These are phyloP conservation scores for Fusarium longipes DNA, from an alignment of 2,329 filamentous ascomycete genomes.

Conservation along the genomic window DNA sequence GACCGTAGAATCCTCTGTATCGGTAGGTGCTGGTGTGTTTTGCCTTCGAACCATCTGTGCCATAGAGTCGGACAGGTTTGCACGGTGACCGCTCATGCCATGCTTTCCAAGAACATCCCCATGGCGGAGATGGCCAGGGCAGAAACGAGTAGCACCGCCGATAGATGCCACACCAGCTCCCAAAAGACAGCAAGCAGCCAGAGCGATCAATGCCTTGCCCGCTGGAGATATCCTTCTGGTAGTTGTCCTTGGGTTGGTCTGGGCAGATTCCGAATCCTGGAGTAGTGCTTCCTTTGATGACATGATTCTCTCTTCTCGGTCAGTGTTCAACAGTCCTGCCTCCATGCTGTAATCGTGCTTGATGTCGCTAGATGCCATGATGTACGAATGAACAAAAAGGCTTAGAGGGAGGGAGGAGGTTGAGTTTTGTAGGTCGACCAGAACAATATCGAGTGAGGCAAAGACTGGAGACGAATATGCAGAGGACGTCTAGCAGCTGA, in stretches of 20 bases:
- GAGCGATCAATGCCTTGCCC: slow-evolving; percentile 41
- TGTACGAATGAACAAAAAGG: slow-evolving; percentile 19
- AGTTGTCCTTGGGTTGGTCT: slow-evolving; percentile 23
- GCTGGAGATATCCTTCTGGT: slow-evolving; percentile 38
- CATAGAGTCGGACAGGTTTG: slow-evolving; percentile 55
- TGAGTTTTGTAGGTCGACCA: slow-evolving; percentile 44
- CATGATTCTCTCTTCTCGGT: slow-evolving; percentile 47
- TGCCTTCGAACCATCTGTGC: slow-evolving; percentile 73
- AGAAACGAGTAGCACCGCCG: slow-evolving; percentile 40
- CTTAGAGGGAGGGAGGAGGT: slow-evolving; percentile 25
- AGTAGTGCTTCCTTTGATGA: slow-evolving; percentile 43
- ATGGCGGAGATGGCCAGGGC: slow-evolving; percentile 45
- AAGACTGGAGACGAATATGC: slow-evolving; percentile 37
- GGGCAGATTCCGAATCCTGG: slow-evolving; percentile 43
- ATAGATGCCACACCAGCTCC: slow-evolving; percentile 43
- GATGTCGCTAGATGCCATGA: slow-evolving; percentile 38
- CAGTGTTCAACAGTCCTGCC: slow-evolving; percentile 46
- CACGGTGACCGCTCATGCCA: slow-evolving; percentile 38
- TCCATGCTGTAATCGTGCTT: slow-evolving; percentile 48
- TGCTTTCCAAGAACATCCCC: slow-evolving; percentile 36
- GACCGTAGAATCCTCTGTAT: slow-evolving; percentile 16
- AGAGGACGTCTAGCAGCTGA: slow-evolving; percentile 41
- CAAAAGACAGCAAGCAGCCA: slow-evolving; percentile 43
- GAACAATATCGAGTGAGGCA: slow-evolving; percentile 36
- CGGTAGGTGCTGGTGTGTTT: slow-evolving; percentile 50